Conservation (phyloP, 2,329 filamentous ascomycete genomes). For the Bisporella sp. region DNA sequence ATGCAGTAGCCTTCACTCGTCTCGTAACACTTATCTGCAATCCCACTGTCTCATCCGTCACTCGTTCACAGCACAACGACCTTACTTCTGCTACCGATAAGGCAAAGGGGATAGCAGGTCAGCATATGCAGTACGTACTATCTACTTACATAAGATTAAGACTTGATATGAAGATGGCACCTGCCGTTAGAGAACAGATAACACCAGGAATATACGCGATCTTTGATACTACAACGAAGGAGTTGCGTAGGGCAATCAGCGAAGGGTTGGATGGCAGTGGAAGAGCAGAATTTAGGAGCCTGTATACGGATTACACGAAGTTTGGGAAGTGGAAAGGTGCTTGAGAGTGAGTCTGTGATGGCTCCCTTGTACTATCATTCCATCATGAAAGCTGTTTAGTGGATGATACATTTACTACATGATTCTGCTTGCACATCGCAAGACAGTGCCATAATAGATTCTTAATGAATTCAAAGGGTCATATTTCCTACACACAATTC, state of each 20-base stretch:
- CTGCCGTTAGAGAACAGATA: constrained; percentile 45
- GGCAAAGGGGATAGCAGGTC: constrained; percentile 53
- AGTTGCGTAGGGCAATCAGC: constrained; percentile 48
- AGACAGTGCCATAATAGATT: not conserved
- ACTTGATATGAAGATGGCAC: constrained; percentile 46
- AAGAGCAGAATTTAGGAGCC: constrained; percentile 48
- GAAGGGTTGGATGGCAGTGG: constrained; percentile 54
- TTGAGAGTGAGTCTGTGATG: not conserved
- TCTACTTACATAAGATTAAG: constrained; percentile 55
- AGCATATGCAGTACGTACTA: constrained; percentile 55
- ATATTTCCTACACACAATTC: no score
- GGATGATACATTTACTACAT: not conserved
- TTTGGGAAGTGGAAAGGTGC: constrained; percentile 53
- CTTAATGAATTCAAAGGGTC: not conserved
- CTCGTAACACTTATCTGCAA: constrained; percentile 54
- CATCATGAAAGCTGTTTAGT: not conserved
- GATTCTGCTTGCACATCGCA: not conserved
- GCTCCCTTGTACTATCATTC: not conserved
- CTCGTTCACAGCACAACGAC: constrained; percentile 32
- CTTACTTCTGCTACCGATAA: constrained; percentile 55
- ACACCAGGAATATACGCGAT: constrained; percentile 52
- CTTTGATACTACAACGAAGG: constrained; percentile 49
- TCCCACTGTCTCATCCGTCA: constrained; percentile 48
- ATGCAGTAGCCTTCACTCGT: constrained; percentile 46
- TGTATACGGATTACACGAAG: constrained; percentile 53